Evolutionary conservation across 306 rosid species (phyloP).

Genomic region (Fagus crenata): DNA sequence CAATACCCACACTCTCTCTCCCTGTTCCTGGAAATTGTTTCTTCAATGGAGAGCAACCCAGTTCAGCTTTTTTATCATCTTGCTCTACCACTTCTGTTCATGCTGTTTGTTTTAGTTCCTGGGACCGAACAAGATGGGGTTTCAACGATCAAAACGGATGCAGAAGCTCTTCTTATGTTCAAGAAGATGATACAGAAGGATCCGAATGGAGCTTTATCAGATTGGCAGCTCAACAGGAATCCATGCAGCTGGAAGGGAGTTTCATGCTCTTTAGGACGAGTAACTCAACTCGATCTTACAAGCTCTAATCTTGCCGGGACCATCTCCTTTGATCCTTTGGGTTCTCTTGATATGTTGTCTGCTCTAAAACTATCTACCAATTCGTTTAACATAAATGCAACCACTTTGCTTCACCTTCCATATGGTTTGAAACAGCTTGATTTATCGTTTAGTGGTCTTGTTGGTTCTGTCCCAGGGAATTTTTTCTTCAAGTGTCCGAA

Average conservation of each 20-base stretch:
- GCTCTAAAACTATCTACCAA: constrained; percentile 61
- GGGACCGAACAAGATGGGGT: constrained; percentile 38
- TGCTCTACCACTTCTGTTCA: constrained; percentile 36
- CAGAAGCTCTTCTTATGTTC: constrained; percentile 64
- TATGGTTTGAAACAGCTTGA: constrained; percentile 69
- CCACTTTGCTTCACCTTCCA: constrained; percentile 79
- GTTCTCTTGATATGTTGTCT: constrained; percentile 66
- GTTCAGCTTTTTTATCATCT: constrained; percentile 47
- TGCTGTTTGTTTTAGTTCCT: constrained; percentile 35
- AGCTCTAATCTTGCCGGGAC: constrained; percentile 48
- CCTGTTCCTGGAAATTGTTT: constrained; percentile 38
- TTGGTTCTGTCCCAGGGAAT: constrained; percentile 65
- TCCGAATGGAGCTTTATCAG: constrained; percentile 58
- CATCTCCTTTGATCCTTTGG: constrained; percentile 56
- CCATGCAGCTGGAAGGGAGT: constrained; percentile 87
- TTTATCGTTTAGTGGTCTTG: constrained; percentile 59
- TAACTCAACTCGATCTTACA: constrained; percentile 60
- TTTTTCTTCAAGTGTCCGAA: constrained; percentile 70
- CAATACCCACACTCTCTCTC: constrained; percentile 11
- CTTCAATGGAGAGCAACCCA: constrained; percentile 65
- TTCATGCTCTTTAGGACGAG: constrained; percentile 71
- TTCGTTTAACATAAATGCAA: constrained; percentile 65
- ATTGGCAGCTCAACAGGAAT: constrained; percentile 56
- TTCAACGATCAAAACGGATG: constrained; percentile 67
- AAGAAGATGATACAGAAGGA: constrained; percentile 68